Percentiles rank a stretch among this genome's conserved stretches.
Conservation (phyloP, 805 yeast species). For the Tetrapisispora iriomotensis region DNA sequence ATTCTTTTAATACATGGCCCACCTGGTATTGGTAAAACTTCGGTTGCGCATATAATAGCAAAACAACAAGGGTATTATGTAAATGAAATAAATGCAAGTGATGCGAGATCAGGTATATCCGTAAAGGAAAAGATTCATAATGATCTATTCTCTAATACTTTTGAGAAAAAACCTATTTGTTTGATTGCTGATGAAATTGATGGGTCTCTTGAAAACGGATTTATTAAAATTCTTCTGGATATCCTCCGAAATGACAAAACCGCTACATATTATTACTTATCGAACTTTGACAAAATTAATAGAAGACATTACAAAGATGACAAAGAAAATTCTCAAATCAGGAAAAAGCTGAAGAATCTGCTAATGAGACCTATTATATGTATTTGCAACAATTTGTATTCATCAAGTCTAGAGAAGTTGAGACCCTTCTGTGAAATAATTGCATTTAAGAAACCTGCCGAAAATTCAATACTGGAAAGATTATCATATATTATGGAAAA, state of each 20-base stretch:
- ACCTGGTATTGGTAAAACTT: slow-evolving; percentile 89
- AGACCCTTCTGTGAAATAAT: slow-evolving; percentile 67
- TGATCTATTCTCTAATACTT: slow-evolving; percentile 54
- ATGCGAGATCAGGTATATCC: slow-evolving; percentile 53
- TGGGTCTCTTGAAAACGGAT: slow-evolving; percentile 59
- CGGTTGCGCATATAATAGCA: slow-evolving; percentile 78
- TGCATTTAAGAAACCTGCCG: slow-evolving; percentile 50
- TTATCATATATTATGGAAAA: slow-evolving; percentile 41
- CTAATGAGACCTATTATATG: slow-evolving; percentile 81
- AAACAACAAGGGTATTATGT: slow-evolving; percentile 71
- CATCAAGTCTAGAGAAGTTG: slow-evolving; percentile 62
- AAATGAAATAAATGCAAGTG: slow-evolving; percentile 81
- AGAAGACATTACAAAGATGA: slow-evolving; percentile 5
- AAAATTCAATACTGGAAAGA: slow-evolving; percentile 36
- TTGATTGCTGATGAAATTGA: slow-evolving; percentile 86
- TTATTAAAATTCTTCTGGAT: slow-evolving; percentile 49
- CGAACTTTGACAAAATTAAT: slow-evolving; percentile 15
- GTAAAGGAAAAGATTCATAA: slow-evolving; percentile 48
- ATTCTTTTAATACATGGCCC: slow-evolving; percentile 80
- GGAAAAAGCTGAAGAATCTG: slow-evolving; percentile 32
- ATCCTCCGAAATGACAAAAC: slow-evolving; percentile 47
- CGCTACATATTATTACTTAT: slow-evolving; percentile 30
- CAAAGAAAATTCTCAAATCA: slow-evolving; percentile 18
- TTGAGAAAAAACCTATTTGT: slow-evolving; percentile 69
- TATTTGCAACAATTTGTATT: slow-evolving; percentile 80